Evolutionary conservation across 1,139 yeast genomes (phyloP).

Genomic region (Scheffersomyces quercinus): DNA sequence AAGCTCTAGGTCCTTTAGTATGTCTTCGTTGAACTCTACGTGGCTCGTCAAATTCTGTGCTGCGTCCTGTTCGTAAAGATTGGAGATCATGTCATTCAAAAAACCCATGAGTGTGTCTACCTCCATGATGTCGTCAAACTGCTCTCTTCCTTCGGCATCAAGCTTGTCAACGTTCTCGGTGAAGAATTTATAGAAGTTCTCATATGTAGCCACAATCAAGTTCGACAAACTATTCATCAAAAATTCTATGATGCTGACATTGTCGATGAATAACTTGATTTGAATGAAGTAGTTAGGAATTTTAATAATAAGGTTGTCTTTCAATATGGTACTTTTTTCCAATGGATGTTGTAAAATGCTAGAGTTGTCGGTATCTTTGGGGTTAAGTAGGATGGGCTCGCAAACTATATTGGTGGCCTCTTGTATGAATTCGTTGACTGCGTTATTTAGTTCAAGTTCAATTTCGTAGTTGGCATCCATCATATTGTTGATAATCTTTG

Average conservation of each 20-base stretch:
- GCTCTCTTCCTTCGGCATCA: constrained; percentile 19
- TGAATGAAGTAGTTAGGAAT: constrained; percentile 58
- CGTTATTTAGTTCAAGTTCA: constrained; percentile 67
- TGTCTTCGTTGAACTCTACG: constrained; percentile 23
- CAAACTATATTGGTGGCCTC: constrained; percentile 39
- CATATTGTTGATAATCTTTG: constrained; percentile 82
- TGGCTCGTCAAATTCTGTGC: constrained; percentile 2
- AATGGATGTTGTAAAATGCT: constrained; percentile 22
- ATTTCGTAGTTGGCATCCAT: constrained; percentile 81
- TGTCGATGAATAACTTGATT: constrained; percentile 49
- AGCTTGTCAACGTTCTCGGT: constrained; percentile 16
- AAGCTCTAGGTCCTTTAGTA: constrained; percentile 19
- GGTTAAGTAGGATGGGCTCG: constrained; percentile 28
- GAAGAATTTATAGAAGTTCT: constrained; percentile 25
- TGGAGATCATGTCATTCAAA: constrained; percentile 30
- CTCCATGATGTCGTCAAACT: constrained; percentile 49
- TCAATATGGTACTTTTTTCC: constrained; percentile 35
- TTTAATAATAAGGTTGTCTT: constrained; percentile 48
- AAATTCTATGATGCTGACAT: constrained; percentile 30
- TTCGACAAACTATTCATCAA: constrained; percentile 34
- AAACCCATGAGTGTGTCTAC: constrained; percentile 55
- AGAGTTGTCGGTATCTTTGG: constrained; percentile 15
- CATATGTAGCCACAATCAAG: constrained; percentile 33
- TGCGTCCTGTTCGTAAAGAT: constrained; percentile 19
- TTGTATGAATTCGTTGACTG: constrained; percentile 62